These are phyloP conservation scores for Aspergillus persii DNA, from an alignment of 2,329 filamentous ascomycete genomes.

Conservation along the genomic window DNA sequence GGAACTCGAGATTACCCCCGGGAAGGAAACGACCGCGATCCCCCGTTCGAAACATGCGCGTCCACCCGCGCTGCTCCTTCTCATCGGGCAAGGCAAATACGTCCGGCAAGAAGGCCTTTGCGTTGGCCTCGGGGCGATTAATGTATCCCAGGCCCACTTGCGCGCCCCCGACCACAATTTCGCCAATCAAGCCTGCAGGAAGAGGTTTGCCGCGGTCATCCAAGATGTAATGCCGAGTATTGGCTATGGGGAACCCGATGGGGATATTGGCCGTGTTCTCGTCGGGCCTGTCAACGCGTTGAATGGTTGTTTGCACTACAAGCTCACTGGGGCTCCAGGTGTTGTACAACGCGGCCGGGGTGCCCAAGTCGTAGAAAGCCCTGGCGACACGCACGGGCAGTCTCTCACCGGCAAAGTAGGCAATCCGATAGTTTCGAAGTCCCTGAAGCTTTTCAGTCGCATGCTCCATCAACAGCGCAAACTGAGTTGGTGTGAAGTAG, in stretches of 20 bases:
- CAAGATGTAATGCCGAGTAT: background rate
- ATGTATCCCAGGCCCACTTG: background rate
- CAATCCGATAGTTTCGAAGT: background rate
- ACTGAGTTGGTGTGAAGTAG: constrained; percentile 2
- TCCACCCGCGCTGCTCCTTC: background rate
- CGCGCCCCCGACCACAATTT: constrained; percentile 1
- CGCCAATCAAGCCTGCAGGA: background rate
- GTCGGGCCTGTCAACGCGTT: background rate
- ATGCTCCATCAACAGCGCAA: constrained; percentile 2
- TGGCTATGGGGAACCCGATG: constrained; percentile 1
- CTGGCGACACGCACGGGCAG: background rate
- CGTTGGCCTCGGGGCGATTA: background rate
- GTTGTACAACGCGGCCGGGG: background rate
- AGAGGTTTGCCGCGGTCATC: background rate
- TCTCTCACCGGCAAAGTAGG: background rate
- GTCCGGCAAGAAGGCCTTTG: background rate
- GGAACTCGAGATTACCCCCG: background rate
- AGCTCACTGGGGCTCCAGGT: background rate
- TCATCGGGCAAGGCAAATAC: background rate
- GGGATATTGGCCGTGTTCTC: background rate
- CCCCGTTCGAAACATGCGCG: constrained; percentile 1
- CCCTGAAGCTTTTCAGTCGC: background rate
- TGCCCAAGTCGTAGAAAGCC: background rate
- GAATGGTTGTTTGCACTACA: background rate
- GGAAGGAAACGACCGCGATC: background rate